Evolutionary conservation across 805 yeast species (phyloP).

Genomic region (Kodamaea neixiangensis): DNA sequence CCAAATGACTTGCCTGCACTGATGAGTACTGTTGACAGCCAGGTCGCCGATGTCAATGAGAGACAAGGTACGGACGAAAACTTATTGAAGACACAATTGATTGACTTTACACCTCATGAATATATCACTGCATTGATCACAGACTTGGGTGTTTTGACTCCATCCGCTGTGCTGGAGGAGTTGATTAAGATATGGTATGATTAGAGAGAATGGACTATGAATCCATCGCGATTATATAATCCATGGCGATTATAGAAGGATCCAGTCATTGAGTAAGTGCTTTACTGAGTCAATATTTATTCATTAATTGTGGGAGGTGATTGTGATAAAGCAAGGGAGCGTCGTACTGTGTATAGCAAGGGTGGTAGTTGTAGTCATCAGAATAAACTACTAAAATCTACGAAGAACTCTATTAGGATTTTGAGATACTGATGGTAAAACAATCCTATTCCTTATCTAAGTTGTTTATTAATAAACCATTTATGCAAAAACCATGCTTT

Average conservation of each 20-base stretch:
- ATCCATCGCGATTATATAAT: too few species aligned
- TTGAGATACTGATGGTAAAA: too few species aligned
- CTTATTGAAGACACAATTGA: slow-evolving; percentile 37
- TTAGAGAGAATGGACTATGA: slow-evolving; percentile 29
- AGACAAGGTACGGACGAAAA: slow-evolving; percentile 22
- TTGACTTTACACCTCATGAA: slow-evolving; percentile 96
- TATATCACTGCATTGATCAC: slow-evolving; percentile 94
- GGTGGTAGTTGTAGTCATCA: too few species aligned
- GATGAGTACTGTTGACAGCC: slow-evolving; percentile 16
- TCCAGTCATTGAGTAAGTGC: too few species aligned
- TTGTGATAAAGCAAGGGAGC: too few species aligned
- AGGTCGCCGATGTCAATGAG: slow-evolving; percentile 15
- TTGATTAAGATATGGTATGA: slow-evolving; percentile 98
- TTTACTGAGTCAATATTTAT: background rate
- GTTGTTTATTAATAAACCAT: background rate
- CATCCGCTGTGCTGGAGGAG: slow-evolving; percentile 98
- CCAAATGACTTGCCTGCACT: slow-evolving; percentile 82
- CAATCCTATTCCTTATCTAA: too few species aligned
- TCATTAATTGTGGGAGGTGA: background rate
- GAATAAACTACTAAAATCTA: too few species aligned
- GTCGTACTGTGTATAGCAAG: too few species aligned
- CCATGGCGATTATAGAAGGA: background rate
- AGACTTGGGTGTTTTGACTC: slow-evolving; percentile 94
- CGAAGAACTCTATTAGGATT: too few species aligned
- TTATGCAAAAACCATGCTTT: too few species aligned